These are phyloP conservation scores for Rhododendron kiyosumense DNA, from an alignment of 148 eudicot species.

Conservation along the genomic window DNA sequence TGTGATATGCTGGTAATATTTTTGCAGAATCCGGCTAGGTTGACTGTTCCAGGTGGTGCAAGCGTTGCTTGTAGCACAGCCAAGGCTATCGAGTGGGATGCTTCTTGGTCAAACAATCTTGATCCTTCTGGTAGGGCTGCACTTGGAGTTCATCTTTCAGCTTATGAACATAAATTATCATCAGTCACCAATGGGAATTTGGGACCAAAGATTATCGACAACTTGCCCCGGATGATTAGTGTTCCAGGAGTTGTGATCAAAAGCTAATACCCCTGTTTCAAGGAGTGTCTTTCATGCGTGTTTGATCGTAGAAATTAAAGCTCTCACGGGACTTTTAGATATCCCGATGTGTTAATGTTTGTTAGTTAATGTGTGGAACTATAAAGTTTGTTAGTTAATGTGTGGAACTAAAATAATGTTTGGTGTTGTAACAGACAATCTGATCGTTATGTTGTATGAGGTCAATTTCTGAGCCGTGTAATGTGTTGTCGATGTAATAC, in stretches of 20 bases:
- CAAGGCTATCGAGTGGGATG: conserved; percentile 80
- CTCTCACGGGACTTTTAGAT: background rate
- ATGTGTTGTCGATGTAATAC: background rate
- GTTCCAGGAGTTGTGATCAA: background rate
- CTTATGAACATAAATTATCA: conserved; percentile 10
- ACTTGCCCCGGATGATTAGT: background rate
- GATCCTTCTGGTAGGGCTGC: conserved; percentile 98
- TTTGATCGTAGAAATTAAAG: background rate
- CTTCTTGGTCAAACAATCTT: conserved; percentile 73
- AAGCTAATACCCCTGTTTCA: background rate
- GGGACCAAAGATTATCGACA: background rate
- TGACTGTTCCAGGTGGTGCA: conserved; percentile 87
- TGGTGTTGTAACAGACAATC: background rate
- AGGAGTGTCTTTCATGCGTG: background rate
- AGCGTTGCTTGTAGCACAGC: conserved; percentile 89
- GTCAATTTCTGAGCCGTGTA: background rate
- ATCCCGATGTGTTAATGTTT: background rate
- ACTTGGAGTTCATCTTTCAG: conserved; percentile 54
- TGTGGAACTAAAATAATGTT: conserved; percentile 1
- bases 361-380: background rate
- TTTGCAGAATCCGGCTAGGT: conserved; percentile 66
- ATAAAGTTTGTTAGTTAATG: background rate
- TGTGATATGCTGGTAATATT: background rate
- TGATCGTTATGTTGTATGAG: background rate
- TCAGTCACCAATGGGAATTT: background rate